These are phyloP conservation scores for Phaffia australis DNA, from an alignment of 768 basidiomycete genomes.

Conservation along the genomic window DNA sequence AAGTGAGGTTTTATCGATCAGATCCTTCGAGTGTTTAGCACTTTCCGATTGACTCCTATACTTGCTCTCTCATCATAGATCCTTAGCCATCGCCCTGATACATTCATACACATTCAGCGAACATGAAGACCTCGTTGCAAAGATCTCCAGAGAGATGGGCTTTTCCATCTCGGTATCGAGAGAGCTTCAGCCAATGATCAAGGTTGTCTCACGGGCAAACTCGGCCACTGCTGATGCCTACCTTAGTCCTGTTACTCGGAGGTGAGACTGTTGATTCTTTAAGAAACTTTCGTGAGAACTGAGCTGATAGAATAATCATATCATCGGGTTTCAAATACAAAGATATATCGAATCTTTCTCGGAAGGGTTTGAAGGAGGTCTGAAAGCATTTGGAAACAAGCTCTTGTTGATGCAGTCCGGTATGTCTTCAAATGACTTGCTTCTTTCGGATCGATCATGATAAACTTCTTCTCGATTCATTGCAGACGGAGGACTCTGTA, in stretches of 20 bases:
- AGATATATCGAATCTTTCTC: constrained; percentile 32
- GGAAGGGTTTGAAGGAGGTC: constrained; percentile 31
- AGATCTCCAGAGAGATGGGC: constrained; percentile 28
- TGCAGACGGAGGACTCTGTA: constrained; percentile 13
- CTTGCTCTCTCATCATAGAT: neutral
- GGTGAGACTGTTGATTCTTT: neutral
- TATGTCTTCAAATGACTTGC: neutral
- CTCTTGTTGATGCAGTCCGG: constrained; percentile 26
- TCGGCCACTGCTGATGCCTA: constrained; percentile 34
- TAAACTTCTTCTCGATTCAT: neutral
- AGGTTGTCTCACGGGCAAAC: constrained; percentile 33
- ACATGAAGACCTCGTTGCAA: constrained; percentile 28
- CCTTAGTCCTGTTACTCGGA: constrained; percentile 29
- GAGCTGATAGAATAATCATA: too few relatives aligned
- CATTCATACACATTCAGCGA: constrained; percentile 26
- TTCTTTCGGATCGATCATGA: neutral
- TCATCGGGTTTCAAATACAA: constrained; percentile 17
- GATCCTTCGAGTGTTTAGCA: neutral
- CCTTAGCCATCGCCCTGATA: constrained; percentile 15
- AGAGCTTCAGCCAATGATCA: constrained; percentile 28
- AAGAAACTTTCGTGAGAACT: neutral
- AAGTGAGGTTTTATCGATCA: neutral
- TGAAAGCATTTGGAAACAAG: constrained; percentile 16
- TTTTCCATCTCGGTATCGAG: constrained; percentile 26
- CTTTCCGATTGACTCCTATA: neutral